Base-by-base conservation (phyloP, 2,329 filamentous ascomycete species). In the Onygena corvina region DNA sequence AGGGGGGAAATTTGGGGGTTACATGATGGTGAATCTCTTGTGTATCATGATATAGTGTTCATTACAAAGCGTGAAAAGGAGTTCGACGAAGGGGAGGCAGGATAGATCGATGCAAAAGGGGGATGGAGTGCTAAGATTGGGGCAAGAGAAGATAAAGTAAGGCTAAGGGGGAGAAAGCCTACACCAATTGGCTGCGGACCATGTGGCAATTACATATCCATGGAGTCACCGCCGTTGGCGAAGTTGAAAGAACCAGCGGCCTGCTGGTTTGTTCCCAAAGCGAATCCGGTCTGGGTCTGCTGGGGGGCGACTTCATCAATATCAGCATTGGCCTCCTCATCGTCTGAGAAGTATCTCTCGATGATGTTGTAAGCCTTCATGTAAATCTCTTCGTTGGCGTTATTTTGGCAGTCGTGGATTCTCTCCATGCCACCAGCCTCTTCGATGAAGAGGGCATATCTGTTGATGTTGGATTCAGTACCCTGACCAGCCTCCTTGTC, bases 301-400 rank as follows among this genome's bases (percentile, higher is more conserved):
- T 80, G 76, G 53, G 85, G 79, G 53, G 78, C 83, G 68, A 87
- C 78, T 61, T 93, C 86, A 54, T 88, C 86, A 58, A 88, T 88
- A 60, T 89, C 88, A 54, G 69, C 75, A 42, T 71, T 79, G 54
- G 77, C 78, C 64, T 94, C 92, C 50, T 96, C 92, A 59, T 98
- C 92, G 62, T 98, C 92, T 0, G 89, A 95, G 75, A 98, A 98
- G 79, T 98, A 98, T 76, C 95, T 95, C 77, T 98, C 92, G 59
- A 98, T 98, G 71, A 98, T 98, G 78, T 94, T 96, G 78, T 96
- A 98, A 0, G 92, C 92, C 81, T 98, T 98, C 90, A 98, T 96
- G 77, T 98, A 98, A 60, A 98, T 98, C 72, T 98, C 92, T 73
- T 98, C 92, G 72, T 98, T 98, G 74, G 90, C 90, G 63, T 98